Percentiles rank a stretch among this genome's conserved stretches.
Conservation (phyloP, 352 stramenopile genomes). For the Phytophthora pistaciae region DNA sequence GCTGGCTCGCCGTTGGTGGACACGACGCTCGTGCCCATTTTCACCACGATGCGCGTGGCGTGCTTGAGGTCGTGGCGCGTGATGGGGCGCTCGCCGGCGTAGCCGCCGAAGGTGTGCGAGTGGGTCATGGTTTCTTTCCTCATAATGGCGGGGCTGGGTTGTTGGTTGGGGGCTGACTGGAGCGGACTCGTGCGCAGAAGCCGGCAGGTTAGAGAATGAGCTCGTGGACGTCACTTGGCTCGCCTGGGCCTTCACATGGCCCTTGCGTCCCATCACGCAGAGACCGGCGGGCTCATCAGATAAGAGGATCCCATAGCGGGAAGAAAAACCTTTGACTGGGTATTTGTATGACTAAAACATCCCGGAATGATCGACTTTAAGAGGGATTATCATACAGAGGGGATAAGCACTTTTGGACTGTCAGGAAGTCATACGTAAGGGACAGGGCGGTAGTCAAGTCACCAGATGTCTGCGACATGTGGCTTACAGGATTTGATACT, state of each 20-base stretch:
- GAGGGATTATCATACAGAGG: neutral
- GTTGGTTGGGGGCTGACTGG: neutral
- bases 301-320: constrained; percentile 7
- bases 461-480: constrained; percentile 30
- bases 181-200: constrained; percentile 10
- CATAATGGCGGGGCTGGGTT: constrained; percentile 25
- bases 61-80: constrained; percentile 79
- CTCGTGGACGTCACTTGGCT: constrained; percentile 19
- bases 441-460: constrained; percentile 11
- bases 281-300: constrained; percentile 19
- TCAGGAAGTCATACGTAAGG: constrained; percentile 10
- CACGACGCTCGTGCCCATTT: constrained; percentile 96
- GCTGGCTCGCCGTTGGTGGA: constrained; percentile 94
- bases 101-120: constrained; percentile 49
- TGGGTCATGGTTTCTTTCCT: constrained; percentile 67
- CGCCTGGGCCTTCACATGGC: neutral
- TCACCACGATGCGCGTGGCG: constrained; percentile 93
- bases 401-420: neutral
- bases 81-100: constrained; percentile 54
- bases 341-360: neutral
- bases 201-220: constrained; percentile 37
- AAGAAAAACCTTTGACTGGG: neutral
- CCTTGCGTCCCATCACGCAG: neutral
- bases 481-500: neutral
- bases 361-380: no score